Base-by-base conservation (phyloP, 345 rosid genomes). In the Litchi chinensis region DNA sequence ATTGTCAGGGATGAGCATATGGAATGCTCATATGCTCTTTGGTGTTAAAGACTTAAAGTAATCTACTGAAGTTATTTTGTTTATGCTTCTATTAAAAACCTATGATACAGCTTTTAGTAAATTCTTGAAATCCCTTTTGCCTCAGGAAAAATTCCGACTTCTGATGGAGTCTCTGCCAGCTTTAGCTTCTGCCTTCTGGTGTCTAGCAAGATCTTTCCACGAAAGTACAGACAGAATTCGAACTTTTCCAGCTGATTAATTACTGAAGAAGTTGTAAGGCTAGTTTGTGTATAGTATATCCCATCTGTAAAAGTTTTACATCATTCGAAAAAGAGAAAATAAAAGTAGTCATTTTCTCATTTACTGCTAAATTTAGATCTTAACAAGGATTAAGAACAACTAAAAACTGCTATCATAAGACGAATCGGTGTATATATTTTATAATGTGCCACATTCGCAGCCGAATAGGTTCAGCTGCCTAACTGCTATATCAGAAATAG, bases 1-100 rank as follows among this genome's bases (percentile, higher is more conserved):
- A 19, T 73, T 59, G 5, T 28, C 71, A 56, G 44, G 43, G 77
- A 63, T 65, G 73, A 72, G 77, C 69, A 32, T 32, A 18, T 7
- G 37, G 62, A 39, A 28, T n/a, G 9, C 37, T 22, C 56, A 13
- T 46, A 15, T 62, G 77, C 24, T 62, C 64, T n/a, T 48, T 0
- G 19, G 6, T 52, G 39, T 21, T 37, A 1, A 50, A n/a, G n/a
- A n/a, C n/a, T n/a, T n/a, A n/a, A 32, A 48, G 52, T 26, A 19
- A 26, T 52, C 46, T 52, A 13, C 19, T 15, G 6, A 40, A 68
- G 10, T 3, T 16, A 19, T 39, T 57, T 59, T 41, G 21, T 22
- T 57, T 54, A 15, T 57, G 73, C 65, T 52, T 76, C n/a, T 43
- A 41, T 56, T 63, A 0, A 52, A 21, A 39, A 48, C 24, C 54